These are phyloP conservation scores for Backusella mclennaniae DNA, from an alignment of 192 early-diverging fungal species.

Conservation along the genomic window DNA sequence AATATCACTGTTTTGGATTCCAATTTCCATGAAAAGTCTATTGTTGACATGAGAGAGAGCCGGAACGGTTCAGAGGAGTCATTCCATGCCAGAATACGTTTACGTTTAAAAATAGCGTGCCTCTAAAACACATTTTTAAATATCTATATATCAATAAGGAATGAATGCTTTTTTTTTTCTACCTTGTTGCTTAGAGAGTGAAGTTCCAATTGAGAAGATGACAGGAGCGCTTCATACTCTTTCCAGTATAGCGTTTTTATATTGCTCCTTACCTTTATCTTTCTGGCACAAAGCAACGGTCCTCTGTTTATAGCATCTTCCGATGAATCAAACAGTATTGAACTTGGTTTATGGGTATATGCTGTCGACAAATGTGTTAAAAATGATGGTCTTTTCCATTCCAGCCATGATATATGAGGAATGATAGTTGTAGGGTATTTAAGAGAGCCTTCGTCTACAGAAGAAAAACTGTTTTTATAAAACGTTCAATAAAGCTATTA, in stretches of 20 bases:
- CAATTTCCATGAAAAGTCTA: conserved; percentile 5
- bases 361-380: neutral
- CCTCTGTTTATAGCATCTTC: neutral
- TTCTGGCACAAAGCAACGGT: neutral
- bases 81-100: neutral
- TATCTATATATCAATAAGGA: neutral
- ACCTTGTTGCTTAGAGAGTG: neutral
- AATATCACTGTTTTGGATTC: neutral
- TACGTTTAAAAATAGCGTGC: neutral
- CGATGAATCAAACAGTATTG: neutral
- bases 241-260: neutral
- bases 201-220: neutral
- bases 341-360: neutral
- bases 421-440: neutral
- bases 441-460: neutral
- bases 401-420: neutral
- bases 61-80: neutral
- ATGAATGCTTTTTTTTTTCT: neutral
- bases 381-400: conserved; percentile 2
- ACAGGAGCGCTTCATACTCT: neutral
- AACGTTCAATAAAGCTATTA: neutral
- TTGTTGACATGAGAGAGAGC: neutral
- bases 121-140: neutral
- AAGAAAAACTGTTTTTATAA: neutral
- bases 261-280: neutral